Conservation (phyloP, 1,284 basidiomycete species). For the Anthracocystis walkeri region DNA sequence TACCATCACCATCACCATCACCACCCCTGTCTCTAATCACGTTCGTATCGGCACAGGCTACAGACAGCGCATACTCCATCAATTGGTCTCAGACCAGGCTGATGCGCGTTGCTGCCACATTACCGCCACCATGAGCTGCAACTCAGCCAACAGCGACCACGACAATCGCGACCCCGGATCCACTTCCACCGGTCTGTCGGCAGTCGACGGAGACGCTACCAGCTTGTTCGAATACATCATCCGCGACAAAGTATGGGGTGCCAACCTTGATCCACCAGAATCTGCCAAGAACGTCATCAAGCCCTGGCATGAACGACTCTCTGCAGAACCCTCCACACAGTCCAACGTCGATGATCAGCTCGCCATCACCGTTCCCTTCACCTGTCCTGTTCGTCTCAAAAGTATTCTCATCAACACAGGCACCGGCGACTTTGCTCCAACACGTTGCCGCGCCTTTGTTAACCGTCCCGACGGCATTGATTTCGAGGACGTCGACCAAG, state of each 20-base stretch:
- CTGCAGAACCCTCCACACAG: slow-evolving; percentile 52
- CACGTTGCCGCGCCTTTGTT: slow-evolving; percentile 61
- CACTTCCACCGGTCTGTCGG: slow-evolving; percentile 25
- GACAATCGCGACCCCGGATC: slow-evolving; percentile 37
- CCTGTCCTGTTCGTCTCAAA: slow-evolving; percentile 62
- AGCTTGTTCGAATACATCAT: slow-evolving; percentile 64
- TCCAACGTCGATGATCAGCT: slow-evolving; percentile 68
- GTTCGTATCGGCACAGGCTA: not conserved
- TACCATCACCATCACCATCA: slow-evolving; percentile 5
- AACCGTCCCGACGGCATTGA: slow-evolving; percentile 66
- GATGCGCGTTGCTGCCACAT: slow-evolving; percentile 12
- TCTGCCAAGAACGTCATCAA: slow-evolving; percentile 62
- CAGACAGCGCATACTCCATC: not conserved
- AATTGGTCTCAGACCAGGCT: not conserved
- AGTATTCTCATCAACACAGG: slow-evolving; percentile 63
- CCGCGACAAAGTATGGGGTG: slow-evolving; percentile 62
- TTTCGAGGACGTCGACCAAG: slow-evolving; percentile 60
- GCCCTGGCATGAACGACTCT: slow-evolving; percentile 63
- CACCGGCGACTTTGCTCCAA: slow-evolving; percentile 63
- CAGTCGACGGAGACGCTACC: slow-evolving; percentile 49
- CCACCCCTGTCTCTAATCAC: not conserved
- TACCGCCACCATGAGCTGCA: slow-evolving; percentile 43
- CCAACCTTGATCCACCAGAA: slow-evolving; percentile 64
- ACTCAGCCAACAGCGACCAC: slow-evolving; percentile 31
- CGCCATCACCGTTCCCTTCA: slow-evolving; percentile 66